Evolutionary conservation across 2,329 filamentous ascomycete species (phyloP).

Genomic region (Verticillium tricorpus): DNA sequence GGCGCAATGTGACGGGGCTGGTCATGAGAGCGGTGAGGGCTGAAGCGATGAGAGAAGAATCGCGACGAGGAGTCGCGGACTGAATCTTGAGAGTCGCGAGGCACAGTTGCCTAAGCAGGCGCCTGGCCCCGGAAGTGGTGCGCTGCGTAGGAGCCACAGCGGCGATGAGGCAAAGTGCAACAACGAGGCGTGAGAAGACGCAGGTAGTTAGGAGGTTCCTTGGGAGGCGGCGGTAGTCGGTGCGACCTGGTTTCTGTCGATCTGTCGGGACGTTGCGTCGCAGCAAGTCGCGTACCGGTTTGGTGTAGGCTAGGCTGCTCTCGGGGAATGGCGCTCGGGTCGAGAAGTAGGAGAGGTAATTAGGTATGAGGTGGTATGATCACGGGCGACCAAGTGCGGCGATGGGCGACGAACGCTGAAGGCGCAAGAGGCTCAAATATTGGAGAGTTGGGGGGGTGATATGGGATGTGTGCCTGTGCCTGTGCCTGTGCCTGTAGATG

Average conservation of each 20-base stretch:
- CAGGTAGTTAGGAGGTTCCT: background rate
- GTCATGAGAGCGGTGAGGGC: background rate
- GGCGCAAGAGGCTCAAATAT: background rate
- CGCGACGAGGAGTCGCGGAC: background rate
- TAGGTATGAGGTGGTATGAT: background rate
- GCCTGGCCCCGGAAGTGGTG: background rate
- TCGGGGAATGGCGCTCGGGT: background rate
- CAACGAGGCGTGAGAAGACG: background rate
- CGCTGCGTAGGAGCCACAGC: background rate
- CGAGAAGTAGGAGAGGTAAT: background rate
- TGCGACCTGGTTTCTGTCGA: background rate
- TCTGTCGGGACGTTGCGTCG: background rate
- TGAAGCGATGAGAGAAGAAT: background rate
- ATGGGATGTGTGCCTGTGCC: background rate
- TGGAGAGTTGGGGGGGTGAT: background rate
- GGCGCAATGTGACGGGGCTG: background rate
- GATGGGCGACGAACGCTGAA: background rate
- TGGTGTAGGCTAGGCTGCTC: background rate
- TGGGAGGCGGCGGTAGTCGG: background rate
- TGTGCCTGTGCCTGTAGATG: background rate
- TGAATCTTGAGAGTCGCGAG: background rate
- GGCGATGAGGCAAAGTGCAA: background rate
- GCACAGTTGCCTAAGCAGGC: background rate
- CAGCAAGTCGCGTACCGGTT: background rate
- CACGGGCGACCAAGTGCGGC: background rate